These are phyloP conservation scores for Torulaspora indica DNA, from an alignment of 805 yeast species.

Conservation along the genomic window DNA sequence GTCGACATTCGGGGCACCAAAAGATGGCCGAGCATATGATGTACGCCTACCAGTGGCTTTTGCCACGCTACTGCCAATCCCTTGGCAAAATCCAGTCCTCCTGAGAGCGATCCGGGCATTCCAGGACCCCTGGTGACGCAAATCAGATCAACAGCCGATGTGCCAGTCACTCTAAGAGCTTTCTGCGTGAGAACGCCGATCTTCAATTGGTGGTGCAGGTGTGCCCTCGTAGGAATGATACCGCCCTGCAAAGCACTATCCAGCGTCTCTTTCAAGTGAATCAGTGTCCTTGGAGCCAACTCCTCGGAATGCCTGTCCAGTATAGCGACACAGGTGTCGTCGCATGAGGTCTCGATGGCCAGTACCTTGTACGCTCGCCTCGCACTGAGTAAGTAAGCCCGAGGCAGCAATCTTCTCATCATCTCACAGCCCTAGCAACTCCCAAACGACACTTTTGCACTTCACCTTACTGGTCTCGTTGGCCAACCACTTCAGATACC, in stretches of 20 bases:
- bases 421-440: not conserved
- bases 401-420: not conserved
- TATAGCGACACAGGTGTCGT: slow-evolving; percentile 86
- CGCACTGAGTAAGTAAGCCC: not conserved
- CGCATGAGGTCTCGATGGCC: slow-evolving; percentile 92
- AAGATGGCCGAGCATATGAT: slow-evolving; percentile 94
- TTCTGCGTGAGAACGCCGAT: slow-evolving; percentile 49
- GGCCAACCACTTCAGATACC: not conserved
- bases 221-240: slow-evolving; percentile 80
- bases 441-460: too few relatives aligned
- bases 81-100: slow-evolving; percentile 78
- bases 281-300: slow-evolving; percentile 36
- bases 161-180: slow-evolving; percentile 35
- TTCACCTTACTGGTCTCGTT: too few relatives aligned
- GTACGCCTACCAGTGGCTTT: slow-evolving; percentile 80
- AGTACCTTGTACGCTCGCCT: slow-evolving; percentile 52
- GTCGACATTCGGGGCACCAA: slow-evolving; percentile 54
- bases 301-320: slow-evolving; percentile 43
- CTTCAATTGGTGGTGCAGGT: slow-evolving; percentile 63
- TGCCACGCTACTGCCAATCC: slow-evolving; percentile 78
- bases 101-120: slow-evolving; percentile 81
- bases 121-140: slow-evolving; percentile 97
- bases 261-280: slow-evolving; percentile 60
- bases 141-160: slow-evolving; percentile 56
- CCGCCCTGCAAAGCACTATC: slow-evolving; percentile 72